Evolutionary conservation across 179 eudicot genomes (phyloP).

Genomic region (Silene noctiflora): DNA sequence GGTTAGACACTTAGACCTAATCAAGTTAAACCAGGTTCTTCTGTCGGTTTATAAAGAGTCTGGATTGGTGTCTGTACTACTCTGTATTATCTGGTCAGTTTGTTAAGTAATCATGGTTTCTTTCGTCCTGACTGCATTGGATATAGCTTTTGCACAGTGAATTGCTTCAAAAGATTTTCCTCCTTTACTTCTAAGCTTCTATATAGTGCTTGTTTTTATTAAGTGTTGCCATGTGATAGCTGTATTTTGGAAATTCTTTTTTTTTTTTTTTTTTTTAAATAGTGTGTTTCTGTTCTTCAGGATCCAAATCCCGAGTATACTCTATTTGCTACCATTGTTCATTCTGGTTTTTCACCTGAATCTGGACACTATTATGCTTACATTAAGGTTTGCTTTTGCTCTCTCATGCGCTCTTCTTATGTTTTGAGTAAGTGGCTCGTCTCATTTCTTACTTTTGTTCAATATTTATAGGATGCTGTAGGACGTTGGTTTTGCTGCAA

Average conservation of each 20-base stretch:
- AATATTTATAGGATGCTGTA: conserved; percentile 60
- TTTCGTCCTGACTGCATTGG: conserved; percentile 2
- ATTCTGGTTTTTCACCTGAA: conserved; percentile 91
- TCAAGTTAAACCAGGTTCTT: neutral
- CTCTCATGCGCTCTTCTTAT: neutral
- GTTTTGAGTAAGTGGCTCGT: neutral
- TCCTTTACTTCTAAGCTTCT: neutral
- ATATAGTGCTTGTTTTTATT: neutral
- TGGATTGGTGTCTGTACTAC: neutral
- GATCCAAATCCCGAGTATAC: conserved; percentile 79
- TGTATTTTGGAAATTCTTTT: neutral
- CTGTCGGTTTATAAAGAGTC: neutral
- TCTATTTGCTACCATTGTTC: conserved; percentile 91
- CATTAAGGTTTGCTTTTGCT: conserved; percentile 59
- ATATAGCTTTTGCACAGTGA: neutral
- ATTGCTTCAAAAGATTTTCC: neutral
- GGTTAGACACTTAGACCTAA: neutral
- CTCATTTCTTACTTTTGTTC: conserved; percentile 19
- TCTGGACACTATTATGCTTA: conserved; percentile 98
- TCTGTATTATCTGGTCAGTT: neutral
- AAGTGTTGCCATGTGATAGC: neutral
- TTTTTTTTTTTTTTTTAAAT: neutral
- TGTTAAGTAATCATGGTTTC: neutral
- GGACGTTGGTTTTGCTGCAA: conserved; percentile 98
- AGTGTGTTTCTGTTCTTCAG: conserved; percentile 45